Evolutionary conservation across 371 early-diverging fungal species (phyloP).

Genomic region (Apophysomyces ossiformis): DNA sequence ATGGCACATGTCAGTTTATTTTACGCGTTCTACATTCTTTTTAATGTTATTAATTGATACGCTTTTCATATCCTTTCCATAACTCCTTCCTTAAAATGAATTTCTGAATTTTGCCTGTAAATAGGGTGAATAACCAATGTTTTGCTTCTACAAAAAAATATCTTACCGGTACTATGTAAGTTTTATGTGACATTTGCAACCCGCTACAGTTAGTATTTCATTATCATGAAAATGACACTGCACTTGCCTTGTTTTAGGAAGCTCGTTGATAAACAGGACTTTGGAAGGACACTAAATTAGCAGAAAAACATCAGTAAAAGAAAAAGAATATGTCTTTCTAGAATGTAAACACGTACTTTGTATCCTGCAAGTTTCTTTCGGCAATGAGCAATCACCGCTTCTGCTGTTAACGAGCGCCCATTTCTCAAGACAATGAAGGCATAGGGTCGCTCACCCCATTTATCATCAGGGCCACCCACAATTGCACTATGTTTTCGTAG

Average conservation of each 20-base stretch:
- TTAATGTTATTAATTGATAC: slow-evolving; percentile 21
- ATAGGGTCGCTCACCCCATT: slow-evolving; percentile 77
- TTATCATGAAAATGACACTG: neutral
- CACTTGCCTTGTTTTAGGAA: slow-evolving; percentile 45
- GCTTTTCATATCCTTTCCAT: slow-evolving; percentile 29
- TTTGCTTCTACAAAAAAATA: neutral
- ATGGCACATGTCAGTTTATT: too few species aligned
- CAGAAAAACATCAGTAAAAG: neutral
- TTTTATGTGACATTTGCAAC: neutral
- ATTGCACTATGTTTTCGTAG: slow-evolving; percentile 45
- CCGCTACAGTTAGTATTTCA: neutral
- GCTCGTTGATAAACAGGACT: slow-evolving; percentile 27
- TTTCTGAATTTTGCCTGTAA: slow-evolving; percentile 45
- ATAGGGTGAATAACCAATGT: neutral
- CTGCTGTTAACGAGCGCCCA: slow-evolving; percentile 31
- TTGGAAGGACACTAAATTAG: slow-evolving; percentile 37
- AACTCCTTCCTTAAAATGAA: slow-evolving; percentile 26
- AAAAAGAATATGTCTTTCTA: neutral
- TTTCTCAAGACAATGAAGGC: slow-evolving; percentile 64
- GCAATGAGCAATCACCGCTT: slow-evolving; percentile 50
- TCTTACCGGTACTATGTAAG: slow-evolving; percentile 32
- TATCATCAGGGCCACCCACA: slow-evolving; percentile 62
- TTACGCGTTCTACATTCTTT: too few species aligned
- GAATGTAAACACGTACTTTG: slow-evolving; percentile 30
- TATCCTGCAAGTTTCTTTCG: slow-evolving; percentile 55